Conservation (phyloP, 148 eudicot genomes). For the Cornus controversa region DNA sequence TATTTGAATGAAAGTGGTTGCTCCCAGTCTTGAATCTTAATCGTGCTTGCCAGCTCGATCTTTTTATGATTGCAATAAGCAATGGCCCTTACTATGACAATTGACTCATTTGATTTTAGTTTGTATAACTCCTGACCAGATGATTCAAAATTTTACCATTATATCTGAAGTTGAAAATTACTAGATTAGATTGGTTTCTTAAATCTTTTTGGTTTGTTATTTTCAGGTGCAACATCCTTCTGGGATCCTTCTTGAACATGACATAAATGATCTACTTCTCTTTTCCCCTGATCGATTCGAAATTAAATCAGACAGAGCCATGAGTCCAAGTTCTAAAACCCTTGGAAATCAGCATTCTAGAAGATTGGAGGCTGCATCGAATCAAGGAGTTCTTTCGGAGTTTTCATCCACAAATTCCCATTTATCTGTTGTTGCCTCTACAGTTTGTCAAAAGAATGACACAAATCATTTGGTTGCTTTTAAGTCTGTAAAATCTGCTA, state of each 20-base stretch:
- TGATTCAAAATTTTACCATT: neutral
- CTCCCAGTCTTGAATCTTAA: neutral
- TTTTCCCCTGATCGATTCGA: slow-evolving; percentile 46
- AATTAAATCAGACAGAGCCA: slow-evolving; percentile 27
- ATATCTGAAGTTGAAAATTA: neutral
- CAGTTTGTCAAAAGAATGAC: slow-evolving; percentile 38
- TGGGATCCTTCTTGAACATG: slow-evolving; percentile 58
- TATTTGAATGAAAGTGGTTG: too few relatives aligned
- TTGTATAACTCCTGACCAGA: neutral
- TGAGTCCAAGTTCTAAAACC: slow-evolving; percentile 23
- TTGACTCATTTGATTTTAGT: neutral
- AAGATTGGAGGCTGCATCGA: slow-evolving; percentile 31
- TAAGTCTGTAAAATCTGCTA: slow-evolving; percentile 34
- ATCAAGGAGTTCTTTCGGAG: slow-evolving; percentile 30
- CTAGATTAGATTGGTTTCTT: too few relatives aligned
- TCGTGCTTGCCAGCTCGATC: neutral
- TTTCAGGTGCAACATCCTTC: slow-evolving; percentile 42
- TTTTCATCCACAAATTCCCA: slow-evolving; percentile 29
- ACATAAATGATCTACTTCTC: slow-evolving; percentile 35
- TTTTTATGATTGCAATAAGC: neutral
- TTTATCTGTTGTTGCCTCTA: slow-evolving; percentile 39
- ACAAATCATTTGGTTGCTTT: slow-evolving; percentile 25
- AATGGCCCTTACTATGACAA: neutral
- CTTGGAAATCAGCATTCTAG: slow-evolving; percentile 32
- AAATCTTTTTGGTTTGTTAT: neutral